Evolutionary conservation across 2,329 filamentous ascomycete species (phyloP).

Genomic region (Arthroderma sp.): DNA sequence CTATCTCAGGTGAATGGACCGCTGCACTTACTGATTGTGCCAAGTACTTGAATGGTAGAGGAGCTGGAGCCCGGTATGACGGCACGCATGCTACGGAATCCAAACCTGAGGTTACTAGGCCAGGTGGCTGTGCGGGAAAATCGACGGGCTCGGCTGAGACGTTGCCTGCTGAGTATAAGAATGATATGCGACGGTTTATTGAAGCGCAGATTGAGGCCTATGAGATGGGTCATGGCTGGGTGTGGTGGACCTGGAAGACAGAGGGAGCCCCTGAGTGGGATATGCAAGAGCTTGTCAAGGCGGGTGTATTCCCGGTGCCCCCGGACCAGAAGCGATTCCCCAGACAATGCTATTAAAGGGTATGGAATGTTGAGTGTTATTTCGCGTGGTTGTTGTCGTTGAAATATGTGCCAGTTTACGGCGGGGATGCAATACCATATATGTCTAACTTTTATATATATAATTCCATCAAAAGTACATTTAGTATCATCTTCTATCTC

Average conservation of each 20-base stretch:
- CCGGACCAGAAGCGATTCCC: conserved; percentile 22
- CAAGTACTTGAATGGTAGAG: conserved; percentile 42
- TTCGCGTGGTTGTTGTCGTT: too few relatives aligned
- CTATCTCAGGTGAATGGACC: conserved; percentile 57
- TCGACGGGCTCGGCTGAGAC: conserved; percentile 35
- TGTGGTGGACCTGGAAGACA: conserved; percentile 40
- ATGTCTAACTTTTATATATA: too few relatives aligned
- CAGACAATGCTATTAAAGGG: not conserved
- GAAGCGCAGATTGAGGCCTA: conserved; percentile 35
- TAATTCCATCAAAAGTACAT: too few relatives aligned
- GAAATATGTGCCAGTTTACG: too few relatives aligned
- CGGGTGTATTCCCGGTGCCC: conserved; percentile 37
- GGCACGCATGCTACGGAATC: conserved; percentile 37
- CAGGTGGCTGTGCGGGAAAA: conserved; percentile 44
- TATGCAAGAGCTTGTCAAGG: conserved; percentile 30
- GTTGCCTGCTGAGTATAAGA: conserved; percentile 25
- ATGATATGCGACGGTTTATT: conserved; percentile 30
- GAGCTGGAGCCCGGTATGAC: conserved; percentile 45
- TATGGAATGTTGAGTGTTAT: too few relatives aligned
- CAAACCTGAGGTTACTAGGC: conserved; percentile 15
- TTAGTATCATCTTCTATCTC: not conserved
- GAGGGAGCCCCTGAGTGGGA: conserved; percentile 38
- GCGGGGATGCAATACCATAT: too few relatives aligned
- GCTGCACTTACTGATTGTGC: conserved; percentile 52
- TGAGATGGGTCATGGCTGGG: conserved; percentile 31